Base-by-base conservation (phyloP, 257 asterid genomes). In the Ajuga chamaepitys region DNA sequence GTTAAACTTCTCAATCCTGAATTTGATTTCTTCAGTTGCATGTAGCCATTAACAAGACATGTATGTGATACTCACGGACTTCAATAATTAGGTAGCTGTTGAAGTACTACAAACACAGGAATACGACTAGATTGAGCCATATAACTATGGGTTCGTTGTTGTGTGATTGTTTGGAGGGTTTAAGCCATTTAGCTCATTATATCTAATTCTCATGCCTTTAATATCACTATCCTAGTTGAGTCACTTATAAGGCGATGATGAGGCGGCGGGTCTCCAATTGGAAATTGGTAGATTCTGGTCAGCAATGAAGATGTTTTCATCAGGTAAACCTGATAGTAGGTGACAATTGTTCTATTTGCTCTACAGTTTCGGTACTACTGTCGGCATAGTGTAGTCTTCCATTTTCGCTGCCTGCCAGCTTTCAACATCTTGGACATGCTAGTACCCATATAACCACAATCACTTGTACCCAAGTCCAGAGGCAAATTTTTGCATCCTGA, bases 221-320 rank as follows among this genome's bases (percentile, higher is more conserved):
- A 21, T 64, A 30, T 26, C 41, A 14, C 54, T 48, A 24, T 58
- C 44, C 51, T 64, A 58, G 68, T 67, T 71, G 76, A 56, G 68
- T 62, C 58, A 55, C 56, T 50, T 56, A 12, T 60, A 44, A 34
- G 40, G 50, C 24, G 20, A 41, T 55, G 74, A 47, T 48, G 57
- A 66, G 66, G 26, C 62, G 67, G 63, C 68, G 41, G 72, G 64
- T 74, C 16, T 65, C 66, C 47, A 56, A 63, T 45, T 44, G 64
- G 70, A 32, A 40, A 35, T 62, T 47, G 57, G 28, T 70, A 56
- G 37, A 56, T 57, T 55, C 47, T 32, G 63, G 58, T 45, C 18
- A 54, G 24, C 18, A 54, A 37, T 41, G 50, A 14, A 37, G 22
- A 51, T 68, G 14, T 60, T 62, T 55, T 63, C 53, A 22, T 64